These are phyloP conservation scores for Fomitopsis serialis DNA, from an alignment of 768 basidiomycete species.

Conservation along the genomic window DNA sequence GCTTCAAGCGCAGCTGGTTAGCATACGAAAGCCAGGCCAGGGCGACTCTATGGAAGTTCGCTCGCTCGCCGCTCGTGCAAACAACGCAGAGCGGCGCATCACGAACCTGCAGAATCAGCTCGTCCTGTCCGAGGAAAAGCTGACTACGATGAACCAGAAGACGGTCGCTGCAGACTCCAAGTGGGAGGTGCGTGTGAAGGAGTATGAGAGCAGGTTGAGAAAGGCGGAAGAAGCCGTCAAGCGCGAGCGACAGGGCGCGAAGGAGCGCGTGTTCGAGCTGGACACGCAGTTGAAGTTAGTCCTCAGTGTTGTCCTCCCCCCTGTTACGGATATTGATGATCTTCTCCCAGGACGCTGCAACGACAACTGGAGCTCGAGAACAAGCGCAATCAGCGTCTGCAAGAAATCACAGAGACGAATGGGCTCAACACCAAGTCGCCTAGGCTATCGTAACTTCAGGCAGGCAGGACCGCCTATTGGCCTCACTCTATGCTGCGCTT, in stretches of 20 bases:
- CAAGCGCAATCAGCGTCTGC: slow-evolving; percentile 59
- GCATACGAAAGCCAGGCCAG: slow-evolving; percentile 41
- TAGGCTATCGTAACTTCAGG: not conserved
- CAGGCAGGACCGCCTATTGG: not conserved
- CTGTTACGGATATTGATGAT: not conserved
- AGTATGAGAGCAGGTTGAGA: slow-evolving; percentile 78
- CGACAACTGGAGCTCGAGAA: slow-evolving; percentile 54
- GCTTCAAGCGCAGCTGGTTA: slow-evolving; percentile 61
- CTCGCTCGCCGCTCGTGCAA: slow-evolving; percentile 65
- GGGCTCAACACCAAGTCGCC: not conserved
- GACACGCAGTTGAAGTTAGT: slow-evolving; percentile 66
- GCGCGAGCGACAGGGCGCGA: slow-evolving; percentile 88
- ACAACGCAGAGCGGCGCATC: slow-evolving; percentile 85
- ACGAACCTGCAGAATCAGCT: slow-evolving; percentile 83
- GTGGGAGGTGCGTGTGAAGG: slow-evolving; percentile 94
- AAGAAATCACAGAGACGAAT: slow-evolving; percentile 35
- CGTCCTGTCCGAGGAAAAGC: slow-evolving; percentile 76
- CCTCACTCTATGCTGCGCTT: not conserved
- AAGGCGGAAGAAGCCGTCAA: slow-evolving; percentile 90
- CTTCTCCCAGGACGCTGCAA: slow-evolving; percentile 8
- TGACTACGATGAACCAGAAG: slow-evolving; percentile 69
- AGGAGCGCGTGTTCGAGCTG: slow-evolving; percentile 79
- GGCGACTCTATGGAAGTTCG: slow-evolving; percentile 66
- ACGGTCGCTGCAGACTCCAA: slow-evolving; percentile 71
- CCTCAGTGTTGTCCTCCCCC: not conserved